Base-by-base conservation (phyloP, 164 flowering plant genomes). In the Cinnamomum chago region DNA sequence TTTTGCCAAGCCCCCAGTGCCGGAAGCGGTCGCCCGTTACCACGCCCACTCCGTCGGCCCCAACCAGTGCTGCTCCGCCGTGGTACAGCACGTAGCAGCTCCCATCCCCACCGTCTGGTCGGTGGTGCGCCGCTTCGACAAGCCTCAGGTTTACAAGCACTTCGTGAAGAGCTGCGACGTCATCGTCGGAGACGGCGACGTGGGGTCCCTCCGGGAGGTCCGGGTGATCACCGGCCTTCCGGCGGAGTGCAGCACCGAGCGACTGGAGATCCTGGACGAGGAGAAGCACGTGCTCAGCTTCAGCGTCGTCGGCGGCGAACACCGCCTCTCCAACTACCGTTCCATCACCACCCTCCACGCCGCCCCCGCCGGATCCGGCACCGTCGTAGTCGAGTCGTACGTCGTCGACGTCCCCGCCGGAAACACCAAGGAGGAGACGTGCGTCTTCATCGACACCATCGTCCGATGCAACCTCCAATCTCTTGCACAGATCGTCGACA, bases 221-320 rank as follows among this genome's bases (percentile, higher is more conserved):
- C 84, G 76, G 28, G 88, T 92, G 50, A 80, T 92, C n/a, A 89
- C 96, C 20, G 98, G 98, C 2, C 86, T 91, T 9, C 98, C 98
- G 4, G 96, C 94, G 0, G 89, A 66, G 1, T 67, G 70, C 66
- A 84, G 89, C 83, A 90, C 88, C 51, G 98, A 93, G 74, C 77
- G 92, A 2, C 92, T 93, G 20, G 98, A 93, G 85, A 85, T 90
- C 82, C 85, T 93, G 23, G 96, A 93, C 82, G 98, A 93, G 23
- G 91, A 93, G 73, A 79, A 82, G 17, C 92, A 93, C 75, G 85
- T 90, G 70, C 76, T 91, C 55, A 87, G 93, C 81, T 93, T 90
- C 85, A 87, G 96, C 77, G 81, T 93, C n/a, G 87, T 93, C 27
- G 96, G 90, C 2, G 97, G 97, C 3, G 94, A 93, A 33, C 96